phyloP scores from a whole-genome alignment of 768 basidiomycete genomes.

The Agaricus bisporus region DNA sequence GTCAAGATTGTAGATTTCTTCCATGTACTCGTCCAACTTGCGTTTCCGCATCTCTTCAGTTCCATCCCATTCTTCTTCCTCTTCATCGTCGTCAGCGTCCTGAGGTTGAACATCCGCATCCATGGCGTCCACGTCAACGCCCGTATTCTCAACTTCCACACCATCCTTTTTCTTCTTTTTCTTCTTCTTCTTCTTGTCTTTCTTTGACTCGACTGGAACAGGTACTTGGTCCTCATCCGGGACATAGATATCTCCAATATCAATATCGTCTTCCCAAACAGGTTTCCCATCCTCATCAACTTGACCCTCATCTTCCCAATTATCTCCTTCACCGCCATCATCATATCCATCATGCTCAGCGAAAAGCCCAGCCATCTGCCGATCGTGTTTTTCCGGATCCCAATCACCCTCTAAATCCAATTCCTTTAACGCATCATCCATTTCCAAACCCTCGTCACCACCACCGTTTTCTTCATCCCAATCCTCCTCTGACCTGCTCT shows the following conservation, averaged over 20 bases:
- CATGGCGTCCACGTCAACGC: slow-evolving; percentile 54
- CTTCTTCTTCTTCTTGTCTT: slow-evolving; percentile 21
- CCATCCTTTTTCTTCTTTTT: slow-evolving; percentile 52
- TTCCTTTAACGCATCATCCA: slow-evolving; percentile 48
- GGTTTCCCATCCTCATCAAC: slow-evolving; percentile 60
- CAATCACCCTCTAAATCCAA: slow-evolving; percentile 91
- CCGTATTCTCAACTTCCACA: slow-evolving; percentile 38
- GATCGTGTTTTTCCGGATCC: slow-evolving; percentile 82
- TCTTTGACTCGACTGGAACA: slow-evolving; percentile 13
- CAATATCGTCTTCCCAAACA: slow-evolving; percentile 86
- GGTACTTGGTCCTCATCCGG: slow-evolving; percentile 25
- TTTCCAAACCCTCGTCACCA: slow-evolving; percentile 28
- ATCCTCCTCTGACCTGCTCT: slow-evolving; percentile 16
- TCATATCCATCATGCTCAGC: slow-evolving; percentile 22
- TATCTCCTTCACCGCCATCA: slow-evolving; percentile 12
- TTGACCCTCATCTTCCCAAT: slow-evolving; percentile 29
- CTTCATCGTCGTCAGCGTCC: slow-evolving; percentile 1
- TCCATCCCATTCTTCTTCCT: slow-evolving; percentile 67
- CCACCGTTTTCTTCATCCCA: slow-evolving; percentile 22
- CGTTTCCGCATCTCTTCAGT: slow-evolving; percentile 88
- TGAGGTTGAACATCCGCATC: slow-evolving; percentile 36
- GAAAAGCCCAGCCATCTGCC: slow-evolving; percentile 75
- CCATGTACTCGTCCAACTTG: slow-evolving; percentile 84
- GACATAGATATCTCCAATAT: slow-evolving; percentile 60
- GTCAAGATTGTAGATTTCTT: slow-evolving; percentile 84